Evolutionary conservation across 768 basidiomycete genomes (phyloP).

Genomic region (Pleurotus ostreatus): DNA sequence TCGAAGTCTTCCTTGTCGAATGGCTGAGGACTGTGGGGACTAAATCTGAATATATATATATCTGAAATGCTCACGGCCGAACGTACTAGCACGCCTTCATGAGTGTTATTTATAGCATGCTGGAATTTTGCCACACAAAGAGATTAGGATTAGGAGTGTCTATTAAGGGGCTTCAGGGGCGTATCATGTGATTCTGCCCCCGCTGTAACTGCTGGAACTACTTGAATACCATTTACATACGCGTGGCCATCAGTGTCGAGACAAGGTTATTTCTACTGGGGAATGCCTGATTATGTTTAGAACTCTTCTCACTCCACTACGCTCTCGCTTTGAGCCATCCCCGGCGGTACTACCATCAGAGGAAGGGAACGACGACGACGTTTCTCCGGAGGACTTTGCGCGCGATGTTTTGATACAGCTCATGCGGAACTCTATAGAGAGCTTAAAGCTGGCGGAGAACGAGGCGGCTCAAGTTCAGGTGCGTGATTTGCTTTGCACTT

Average conservation of each 20-base stretch:
- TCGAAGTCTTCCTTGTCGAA: slow-evolving; percentile 54
- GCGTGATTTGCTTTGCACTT: slow-evolving; percentile 13
- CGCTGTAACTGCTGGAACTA: no score
- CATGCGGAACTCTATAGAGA: slow-evolving; percentile 68
- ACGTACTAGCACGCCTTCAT: no score
- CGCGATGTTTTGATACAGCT: slow-evolving; percentile 67
- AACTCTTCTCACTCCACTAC: slow-evolving; percentile 56
- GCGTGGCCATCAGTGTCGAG: no score
- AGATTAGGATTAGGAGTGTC: no score
- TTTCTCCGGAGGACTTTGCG: slow-evolving; percentile 67
- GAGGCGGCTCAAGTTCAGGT: slow-evolving; percentile 51
- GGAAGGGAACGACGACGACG: slow-evolving; percentile 28
- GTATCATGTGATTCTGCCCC: no score
- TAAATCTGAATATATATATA: neutral
- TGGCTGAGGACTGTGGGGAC: slow-evolving; percentile 63
- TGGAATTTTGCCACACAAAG: no score
- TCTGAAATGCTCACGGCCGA: no score
- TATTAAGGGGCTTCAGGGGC: no score
- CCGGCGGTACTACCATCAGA: slow-evolving; percentile 11
- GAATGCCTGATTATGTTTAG: slow-evolving; percentile 41
- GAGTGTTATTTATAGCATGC: no score
- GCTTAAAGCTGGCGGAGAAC: slow-evolving; percentile 56
- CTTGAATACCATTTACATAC: no score
- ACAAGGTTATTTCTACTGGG: no score
- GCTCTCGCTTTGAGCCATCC: slow-evolving; percentile 45